These are phyloP conservation scores for Hemisphaericaspora lyxosophila DNA, from an alignment of 1,139 yeast genomes.

Conservation along the genomic window DNA sequence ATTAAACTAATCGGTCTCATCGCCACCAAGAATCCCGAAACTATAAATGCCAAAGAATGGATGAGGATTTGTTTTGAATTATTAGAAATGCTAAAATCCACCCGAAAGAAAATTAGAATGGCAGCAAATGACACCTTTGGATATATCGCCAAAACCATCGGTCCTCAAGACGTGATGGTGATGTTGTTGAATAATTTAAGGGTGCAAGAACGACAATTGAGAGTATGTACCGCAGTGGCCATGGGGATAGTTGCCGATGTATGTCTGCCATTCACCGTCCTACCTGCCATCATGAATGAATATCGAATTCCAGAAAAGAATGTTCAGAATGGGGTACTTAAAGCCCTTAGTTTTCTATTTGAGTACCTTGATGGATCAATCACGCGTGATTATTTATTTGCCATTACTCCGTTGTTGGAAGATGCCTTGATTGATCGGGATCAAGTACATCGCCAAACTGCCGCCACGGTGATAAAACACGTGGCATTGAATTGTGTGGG, in stretches of 20 bases:
- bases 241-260: conserved; percentile 95
- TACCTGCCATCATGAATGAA: conserved; percentile 97
- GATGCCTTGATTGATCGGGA: conserved; percentile 93
- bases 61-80: conserved; percentile 93
- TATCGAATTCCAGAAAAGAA: conserved; percentile 89
- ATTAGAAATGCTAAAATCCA: conserved; percentile 83
- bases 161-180: conserved; percentile 92
- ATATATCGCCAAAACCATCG: conserved; percentile 84
- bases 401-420: conserved; percentile 77
- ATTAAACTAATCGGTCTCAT: conserved; percentile 79
- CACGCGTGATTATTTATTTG: conserved; percentile 80
- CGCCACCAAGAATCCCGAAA: conserved; percentile 81
- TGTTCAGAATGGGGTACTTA: conserved; percentile 93
- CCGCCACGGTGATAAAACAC: conserved; percentile 84
- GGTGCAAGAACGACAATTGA: conserved; percentile 92
- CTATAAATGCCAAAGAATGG: conserved; percentile 93
- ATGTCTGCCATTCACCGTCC: conserved; percentile 89
- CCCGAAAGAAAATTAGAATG: conserved; percentile 73
- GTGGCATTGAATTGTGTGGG: conserved; percentile 81
- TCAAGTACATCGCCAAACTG: conserved; percentile 92
- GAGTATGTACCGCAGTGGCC: conserved; percentile 98
- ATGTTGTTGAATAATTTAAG: conserved; percentile 80
- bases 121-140: conserved; percentile 95
- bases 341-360: conserved; percentile 89
- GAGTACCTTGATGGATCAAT: conserved; percentile 80